A percentile compares a stretch with the other conserved stretches of the same genome.
Conservation (phyloP, 139 green algal genomes). For the Deuterostichococcus epilithicus region DNA sequence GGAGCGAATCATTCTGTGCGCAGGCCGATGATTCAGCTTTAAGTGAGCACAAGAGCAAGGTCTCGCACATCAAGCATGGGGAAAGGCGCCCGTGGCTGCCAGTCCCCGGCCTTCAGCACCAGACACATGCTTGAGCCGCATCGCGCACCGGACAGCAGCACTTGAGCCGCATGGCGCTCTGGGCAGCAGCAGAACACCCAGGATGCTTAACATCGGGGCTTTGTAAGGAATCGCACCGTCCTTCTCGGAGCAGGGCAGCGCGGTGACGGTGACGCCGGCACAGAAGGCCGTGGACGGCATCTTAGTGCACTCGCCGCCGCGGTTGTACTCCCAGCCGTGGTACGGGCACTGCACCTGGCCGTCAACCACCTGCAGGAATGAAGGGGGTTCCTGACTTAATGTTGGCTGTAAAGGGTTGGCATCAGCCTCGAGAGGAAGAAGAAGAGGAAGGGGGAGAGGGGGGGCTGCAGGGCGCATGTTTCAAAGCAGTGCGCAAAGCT, state of each 20-base stretch:
- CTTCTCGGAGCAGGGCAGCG: conserved; percentile 75
- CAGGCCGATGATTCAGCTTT: no score
- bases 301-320: conserved; percentile 73
- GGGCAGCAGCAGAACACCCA: neutral
- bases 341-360: conserved; percentile 82
- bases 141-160: no score
- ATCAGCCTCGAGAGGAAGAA: no score
- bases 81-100: no score
- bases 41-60: neutral
- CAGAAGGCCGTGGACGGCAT: conserved; percentile 87
- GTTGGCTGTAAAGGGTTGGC: no score
- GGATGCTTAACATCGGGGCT: neutral
- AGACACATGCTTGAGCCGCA: neutral
- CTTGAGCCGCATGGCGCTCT: no score
- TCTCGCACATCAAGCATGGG: no score
- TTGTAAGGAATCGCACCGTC: conserved; percentile 53
- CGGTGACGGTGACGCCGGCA: conserved; percentile 64
- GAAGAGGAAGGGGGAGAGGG: no score
- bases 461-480: neutral
- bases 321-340: conserved; percentile 90
- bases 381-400: no score
- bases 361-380: conserved; percentile 36
- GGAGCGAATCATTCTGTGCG: no score
- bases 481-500: neutral
- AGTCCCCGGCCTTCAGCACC: no score